Conservation (phyloP, 805 yeast species). For the Candida pseudoglaebosa region DNA sequence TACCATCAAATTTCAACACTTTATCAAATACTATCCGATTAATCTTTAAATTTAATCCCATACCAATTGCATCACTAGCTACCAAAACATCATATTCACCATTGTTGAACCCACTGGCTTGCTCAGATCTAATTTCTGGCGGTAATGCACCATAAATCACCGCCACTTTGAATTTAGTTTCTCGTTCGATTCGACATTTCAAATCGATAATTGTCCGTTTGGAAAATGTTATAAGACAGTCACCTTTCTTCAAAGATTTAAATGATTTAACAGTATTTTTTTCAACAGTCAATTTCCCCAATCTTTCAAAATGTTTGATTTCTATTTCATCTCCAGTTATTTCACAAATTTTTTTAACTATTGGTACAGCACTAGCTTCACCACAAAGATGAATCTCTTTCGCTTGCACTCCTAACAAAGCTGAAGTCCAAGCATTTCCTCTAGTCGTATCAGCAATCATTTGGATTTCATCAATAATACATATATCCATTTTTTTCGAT, state of each 20-base stretch:
- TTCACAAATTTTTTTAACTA: conserved; percentile 54
- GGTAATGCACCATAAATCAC: conserved; percentile 95
- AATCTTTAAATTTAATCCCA: conserved; percentile 90
- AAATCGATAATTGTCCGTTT: conserved; percentile 65
- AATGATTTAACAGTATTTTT: conserved; percentile 26
- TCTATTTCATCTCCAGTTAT: conserved; percentile 78
- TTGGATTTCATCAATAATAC: conserved; percentile 93
- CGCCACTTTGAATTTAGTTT: conserved; percentile 67
- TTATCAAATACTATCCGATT: conserved; percentile 74
- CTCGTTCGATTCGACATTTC: conserved; percentile 65
- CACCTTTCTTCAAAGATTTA: conserved; percentile 57
- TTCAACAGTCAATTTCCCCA: conserved; percentile 66
- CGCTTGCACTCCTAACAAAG: conserved; percentile 81
- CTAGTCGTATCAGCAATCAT: conserved; percentile 79
- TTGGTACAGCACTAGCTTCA: conserved; percentile 76
- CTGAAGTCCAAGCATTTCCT: conserved; percentile 95
- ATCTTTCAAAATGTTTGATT: conserved; percentile 67
- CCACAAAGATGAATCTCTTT: conserved; percentile 91
- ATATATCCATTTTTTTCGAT: conserved; percentile 67
- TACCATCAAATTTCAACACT: conserved; percentile 68
- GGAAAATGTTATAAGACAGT: conserved; percentile 85
- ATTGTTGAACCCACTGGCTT: conserved; percentile 74
- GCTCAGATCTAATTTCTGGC: conserved; percentile 86
- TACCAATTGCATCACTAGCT: conserved; percentile 96
- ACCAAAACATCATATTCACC: conserved; percentile 79